Evolutionary conservation across 208 protist species (phyloP), one percentile per base, ranked within the genome.

Genomic region (Wallacemonas collosoma): DNA sequence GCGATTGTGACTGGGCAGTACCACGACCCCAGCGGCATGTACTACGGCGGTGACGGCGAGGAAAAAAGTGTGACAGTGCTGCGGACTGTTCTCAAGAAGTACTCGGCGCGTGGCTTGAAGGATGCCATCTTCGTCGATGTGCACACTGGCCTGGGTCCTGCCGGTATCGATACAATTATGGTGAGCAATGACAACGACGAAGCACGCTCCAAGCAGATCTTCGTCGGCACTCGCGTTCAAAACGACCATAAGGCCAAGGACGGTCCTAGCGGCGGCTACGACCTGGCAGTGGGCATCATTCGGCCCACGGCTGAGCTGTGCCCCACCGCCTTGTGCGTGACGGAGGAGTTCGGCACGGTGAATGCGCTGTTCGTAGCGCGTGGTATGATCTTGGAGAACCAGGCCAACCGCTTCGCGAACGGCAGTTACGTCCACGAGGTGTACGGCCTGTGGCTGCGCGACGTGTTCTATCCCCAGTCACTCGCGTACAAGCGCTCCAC

Each of bases 261-360:
- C 36, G 86, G 76, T 1, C 68, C 78, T 2, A 85, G 75, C 56
- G 69, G 62, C 43, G 87, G 81, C 11, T 87, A 91, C 60, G 68
- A 85, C 45, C 62, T 81, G 15, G 72, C 72, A 14, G 47, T 39
- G n/a, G 92, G 88, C 50, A 73, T 81, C 39, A 76, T 93, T 48
- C 78, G 62, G 12, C 82, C 83, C 12, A 48, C 50, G 2, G 75
- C 68, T 11, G 81, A 85, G 67, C 72, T 93, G 40, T 83, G 82
- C 43, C 63, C 70, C 47, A 82, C 85, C 40, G 80, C 68, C 41
- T 68, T 95, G 11, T 43, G 74, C 40, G 79, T 93, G 60, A 81
- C 78, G 26, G 76, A 97, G 74, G 85, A 90, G 71, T 97, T 97
- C 68, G 90, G 89, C 38, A 97, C 89, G 2, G 75, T 92, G 7